These are phyloP conservation scores for Exsudoporus frostii DNA, from an alignment of 768 basidiomycete genomes.

Conservation along the genomic window DNA sequence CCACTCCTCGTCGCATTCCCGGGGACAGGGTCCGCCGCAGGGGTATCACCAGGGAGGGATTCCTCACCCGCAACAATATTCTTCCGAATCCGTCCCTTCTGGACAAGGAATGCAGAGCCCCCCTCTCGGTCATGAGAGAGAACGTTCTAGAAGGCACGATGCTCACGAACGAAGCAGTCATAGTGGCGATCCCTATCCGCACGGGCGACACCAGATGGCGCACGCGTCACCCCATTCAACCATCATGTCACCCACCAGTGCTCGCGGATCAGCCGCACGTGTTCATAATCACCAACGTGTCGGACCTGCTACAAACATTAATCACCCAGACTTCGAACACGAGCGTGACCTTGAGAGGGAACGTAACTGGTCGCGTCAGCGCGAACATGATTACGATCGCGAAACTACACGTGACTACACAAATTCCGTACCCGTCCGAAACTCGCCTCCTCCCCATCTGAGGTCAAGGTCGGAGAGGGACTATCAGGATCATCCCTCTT, in stretches of 20 bases:
- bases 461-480: constrained; percentile 36
- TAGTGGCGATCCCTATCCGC: constrained; percentile 34
- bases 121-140: constrained; percentile 40
- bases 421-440: constrained; percentile 30
- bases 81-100: constrained; percentile 42
- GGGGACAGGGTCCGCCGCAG: constrained; percentile 37
- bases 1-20: constrained; percentile 51
- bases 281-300: constrained; percentile 66
- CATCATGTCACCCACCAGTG: constrained; percentile 33
- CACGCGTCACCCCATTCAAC: constrained; percentile 35
- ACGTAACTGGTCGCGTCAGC: constrained; percentile 33
- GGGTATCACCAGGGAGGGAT: constrained; percentile 37
- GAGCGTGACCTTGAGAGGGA: constrained; percentile 51
- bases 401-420: constrained; percentile 34
- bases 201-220: constrained; percentile 29
- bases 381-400: constrained; percentile 43
- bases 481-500: constrained; percentile 29
- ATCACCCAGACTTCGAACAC: constrained; percentile 34
- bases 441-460: constrained; percentile 42
- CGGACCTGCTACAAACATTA: constrained; percentile 58
- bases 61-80: constrained; percentile 44
- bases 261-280: constrained; percentile 38
- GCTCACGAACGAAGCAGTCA: constrained; percentile 38
- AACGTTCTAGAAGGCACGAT: constrained; percentile 49
- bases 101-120: constrained; percentile 51